Evolutionary conservation across 2,329 filamentous ascomycete species (phyloP).

Genomic region (Fusarium lyarnte): DNA sequence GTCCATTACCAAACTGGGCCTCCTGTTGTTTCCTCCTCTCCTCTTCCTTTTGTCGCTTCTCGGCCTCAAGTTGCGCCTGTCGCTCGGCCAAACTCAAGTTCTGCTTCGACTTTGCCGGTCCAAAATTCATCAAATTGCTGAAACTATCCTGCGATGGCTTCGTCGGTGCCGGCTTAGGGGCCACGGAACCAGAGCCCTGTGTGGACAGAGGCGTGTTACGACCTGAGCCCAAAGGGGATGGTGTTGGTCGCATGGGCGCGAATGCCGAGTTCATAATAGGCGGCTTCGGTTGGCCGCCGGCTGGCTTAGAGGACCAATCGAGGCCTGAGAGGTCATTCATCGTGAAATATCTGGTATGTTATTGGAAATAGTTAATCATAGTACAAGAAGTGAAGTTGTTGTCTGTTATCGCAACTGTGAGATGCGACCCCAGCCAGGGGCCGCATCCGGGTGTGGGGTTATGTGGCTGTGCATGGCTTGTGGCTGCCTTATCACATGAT

Average conservation of each 20-base stretch:
- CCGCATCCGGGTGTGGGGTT: constrained; percentile 39
- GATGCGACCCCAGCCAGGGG: constrained; percentile 37
- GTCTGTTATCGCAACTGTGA: constrained; percentile 35
- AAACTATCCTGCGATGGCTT: constrained; percentile 77
- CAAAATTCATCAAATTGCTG: constrained; percentile 75
- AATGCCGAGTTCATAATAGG: constrained; percentile 58
- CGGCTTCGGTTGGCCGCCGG: constrained; percentile 47
- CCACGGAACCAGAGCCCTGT: constrained; percentile 56
- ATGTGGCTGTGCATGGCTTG: constrained; percentile 33
- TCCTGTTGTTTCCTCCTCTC: constrained; percentile 77
- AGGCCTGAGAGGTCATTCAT: constrained; percentile 73
- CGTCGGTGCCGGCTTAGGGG: constrained; percentile 54
- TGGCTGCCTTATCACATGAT: constrained; percentile 33
- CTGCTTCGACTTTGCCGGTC: constrained; percentile 65
- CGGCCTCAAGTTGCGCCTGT: constrained; percentile 71
- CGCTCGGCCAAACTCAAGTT: constrained; percentile 83
- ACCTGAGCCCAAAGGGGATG: constrained; percentile 64
- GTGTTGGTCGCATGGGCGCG: constrained; percentile 63
- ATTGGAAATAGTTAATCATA: constrained; percentile 42
- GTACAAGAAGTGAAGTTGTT: constrained; percentile 25
- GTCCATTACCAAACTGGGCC: constrained; percentile 78
- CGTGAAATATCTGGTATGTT: constrained; percentile 39
- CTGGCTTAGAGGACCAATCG: constrained; percentile 64
- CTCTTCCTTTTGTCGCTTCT: constrained; percentile 77
- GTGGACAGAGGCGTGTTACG: constrained; percentile 65